Base-by-base conservation (phyloP, 176 grass and related monocot species). In the Bothriochloa decipiens region DNA sequence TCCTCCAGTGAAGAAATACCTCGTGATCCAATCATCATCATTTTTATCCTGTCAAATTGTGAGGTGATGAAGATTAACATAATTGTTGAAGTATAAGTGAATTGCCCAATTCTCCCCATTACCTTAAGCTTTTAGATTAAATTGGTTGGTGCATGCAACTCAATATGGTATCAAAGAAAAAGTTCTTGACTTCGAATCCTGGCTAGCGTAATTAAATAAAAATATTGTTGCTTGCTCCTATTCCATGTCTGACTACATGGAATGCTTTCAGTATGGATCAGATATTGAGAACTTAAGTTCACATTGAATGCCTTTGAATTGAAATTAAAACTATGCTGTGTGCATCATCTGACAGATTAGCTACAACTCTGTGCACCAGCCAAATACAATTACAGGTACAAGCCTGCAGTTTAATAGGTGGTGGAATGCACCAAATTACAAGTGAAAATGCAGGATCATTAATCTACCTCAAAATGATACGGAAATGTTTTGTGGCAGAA, bases 1-100 rank as follows among this genome's bases (percentile, higher is more conserved):
- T 81, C 96, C 93, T 90, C 96, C 93, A 76, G 87, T 89, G 86
- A 98, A 98, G 83, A 95, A 98, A 90, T 98, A 98, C 77, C 91
- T 90, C 45, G 96, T 98, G 74, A 98, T 98, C 93, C 96, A 98
- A 57, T 98, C 96, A 77, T 98, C 96, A 55, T 98, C 96, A 84
- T 94, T 98, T 41, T 95, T 98, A 77, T 98, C 93, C 93, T 98
- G 82, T 63, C 58, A 88, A 46, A 68, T 65, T 74, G 14, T 52
- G 25, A 93, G 22, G 16, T 23, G 20, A 3, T 46, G 6, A 45
- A 27, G 1, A 65, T 69, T 67, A 18, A 67, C n/a, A 71, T 70
- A 63, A 27, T 25, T 26, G 20, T 58, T 58, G 53, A 58, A 58
- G 52, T 22, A 52, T 55, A 55, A 22, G 52, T 55, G 52, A 22